Evolutionary conservation across 805 yeast species (phyloP), one percentile per base, ranked within the genome.

Genomic region (Schizosaccharomyces cryophilus): DNA sequence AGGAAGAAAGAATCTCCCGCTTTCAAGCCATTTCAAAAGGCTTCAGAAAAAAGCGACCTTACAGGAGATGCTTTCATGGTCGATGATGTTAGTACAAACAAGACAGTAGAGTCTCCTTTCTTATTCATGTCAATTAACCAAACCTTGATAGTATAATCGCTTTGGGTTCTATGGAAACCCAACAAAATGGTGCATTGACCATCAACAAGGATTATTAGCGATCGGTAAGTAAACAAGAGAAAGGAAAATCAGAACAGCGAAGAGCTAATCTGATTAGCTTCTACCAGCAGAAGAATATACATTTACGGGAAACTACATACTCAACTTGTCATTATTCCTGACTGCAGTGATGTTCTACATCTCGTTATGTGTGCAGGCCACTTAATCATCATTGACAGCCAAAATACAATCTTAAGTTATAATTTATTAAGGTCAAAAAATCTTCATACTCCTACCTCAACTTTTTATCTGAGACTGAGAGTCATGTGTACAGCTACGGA

Each of bases 401-500:
- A 29, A 11, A 51, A 51, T 51, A 51, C 35, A 29, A 17, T 51
- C 7, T 24, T 24, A 11, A 24, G 35, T n/a, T 51, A 29, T 17
- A 19, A 30, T 35, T 30, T 56, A 24, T 17, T 30, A 17, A 40
- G 45, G 17, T 19, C 42, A 1, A 38, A 35, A 19, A 35, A 56
- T 29, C 7, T 54, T 54, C 31, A n/a, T n/a, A 21, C 26, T 1
- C 60, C 47, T 13, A 6, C 42, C 17, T 19, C 47, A 1, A 19
- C 60, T 9, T 35, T 19, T 35, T 29, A 17, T 30, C 42, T 35
- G 19, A 26, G 26, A 3, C 13, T 17, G 5, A 56, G 35, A 38
- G 60, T 89, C n/a, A 76, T 85, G 0, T 77, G 85, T 2, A 74
- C 83, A 15, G 93, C 80, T 62, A 71, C 84, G 0, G 98, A 93